phyloP scores from a whole-genome alignment of 2,329 filamentous ascomycete species.

The Sporothrix brunneoviolacea region DNA sequence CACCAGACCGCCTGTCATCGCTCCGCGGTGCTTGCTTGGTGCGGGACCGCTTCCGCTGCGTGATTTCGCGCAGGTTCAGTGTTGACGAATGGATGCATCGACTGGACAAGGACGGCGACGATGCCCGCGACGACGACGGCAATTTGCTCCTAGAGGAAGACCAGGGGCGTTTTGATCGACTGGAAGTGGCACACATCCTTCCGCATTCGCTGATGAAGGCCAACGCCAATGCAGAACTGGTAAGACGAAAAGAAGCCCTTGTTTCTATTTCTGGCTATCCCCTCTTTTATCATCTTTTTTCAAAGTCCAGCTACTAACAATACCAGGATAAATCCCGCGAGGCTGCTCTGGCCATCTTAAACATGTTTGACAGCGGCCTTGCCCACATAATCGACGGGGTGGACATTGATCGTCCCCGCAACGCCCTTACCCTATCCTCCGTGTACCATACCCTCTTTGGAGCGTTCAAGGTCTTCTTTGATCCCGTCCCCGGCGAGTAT shows the following conservation, averaged over 20 bases:
- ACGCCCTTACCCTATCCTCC: conserved; percentile 31
- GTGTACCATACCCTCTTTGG: conserved; percentile 26
- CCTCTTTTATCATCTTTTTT: no score
- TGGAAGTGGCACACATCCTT: conserved; percentile 22
- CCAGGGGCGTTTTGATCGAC: not conserved
- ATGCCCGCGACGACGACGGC: conserved; percentile 23
- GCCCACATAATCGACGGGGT: conserved; percentile 31
- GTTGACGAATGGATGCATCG: conserved; percentile 14
- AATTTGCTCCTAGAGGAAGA: conserved; percentile 14
- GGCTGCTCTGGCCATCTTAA: conserved; percentile 31
- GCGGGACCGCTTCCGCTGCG: conserved; percentile 25
- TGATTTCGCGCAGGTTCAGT: conserved; percentile 23
- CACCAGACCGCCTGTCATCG: conserved; percentile 20
- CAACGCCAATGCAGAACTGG: not conserved
- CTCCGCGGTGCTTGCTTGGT: conserved; percentile 24
- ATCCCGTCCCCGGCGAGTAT: conserved; percentile 18
- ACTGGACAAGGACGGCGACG: not conserved
- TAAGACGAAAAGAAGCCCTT: not conserved
- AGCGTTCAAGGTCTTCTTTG: conserved; percentile 26
- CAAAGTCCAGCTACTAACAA: no score
- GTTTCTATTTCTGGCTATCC: no score
- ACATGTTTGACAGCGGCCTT: conserved; percentile 35
- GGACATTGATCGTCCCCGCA: conserved; percentile 34
- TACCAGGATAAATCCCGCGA: conserved; percentile 21
- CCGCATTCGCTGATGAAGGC: conserved; percentile 3